Evolutionary conservation across 2,329 filamentous ascomycete species (phyloP).

Genomic region (Epichloe sp.): DNA sequence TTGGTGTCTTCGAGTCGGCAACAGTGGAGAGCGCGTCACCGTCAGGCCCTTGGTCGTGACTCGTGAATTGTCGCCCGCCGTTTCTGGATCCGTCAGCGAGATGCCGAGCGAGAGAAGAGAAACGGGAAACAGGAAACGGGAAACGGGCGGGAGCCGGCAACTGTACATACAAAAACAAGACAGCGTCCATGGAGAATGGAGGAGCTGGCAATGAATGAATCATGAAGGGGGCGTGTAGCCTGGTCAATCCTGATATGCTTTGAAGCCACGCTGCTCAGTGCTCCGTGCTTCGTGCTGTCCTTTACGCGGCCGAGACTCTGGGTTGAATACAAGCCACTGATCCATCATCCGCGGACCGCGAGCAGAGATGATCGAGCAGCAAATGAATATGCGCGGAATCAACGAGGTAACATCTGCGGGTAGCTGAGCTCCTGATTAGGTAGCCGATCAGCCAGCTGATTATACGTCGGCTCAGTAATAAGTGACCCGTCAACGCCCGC

Average conservation of each 20-base stretch:
- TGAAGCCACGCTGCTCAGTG: not conserved
- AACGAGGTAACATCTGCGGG: not conserved
- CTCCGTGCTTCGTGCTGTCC: not conserved
- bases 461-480: not conserved
- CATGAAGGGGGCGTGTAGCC: not conserved
- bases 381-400: not conserved
- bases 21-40: no score
- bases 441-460: not conserved
- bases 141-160: no score
- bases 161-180: no score
- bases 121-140: not conserved
- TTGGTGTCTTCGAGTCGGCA: no score
- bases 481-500: not conserved
- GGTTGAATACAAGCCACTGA: not conserved
- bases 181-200: no score
- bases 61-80: not conserved
- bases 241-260: not conserved
- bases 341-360: no score
- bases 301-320: not conserved
- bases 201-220: not conserved
- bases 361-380: not conserved
- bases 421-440: not conserved
- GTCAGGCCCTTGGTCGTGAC: no score
- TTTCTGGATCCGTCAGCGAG: not conserved
- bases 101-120: not conserved